These are phyloP conservation scores for Jamesozyma spencerorum DNA, from an alignment of 805 yeast species.

Conservation along the genomic window DNA sequence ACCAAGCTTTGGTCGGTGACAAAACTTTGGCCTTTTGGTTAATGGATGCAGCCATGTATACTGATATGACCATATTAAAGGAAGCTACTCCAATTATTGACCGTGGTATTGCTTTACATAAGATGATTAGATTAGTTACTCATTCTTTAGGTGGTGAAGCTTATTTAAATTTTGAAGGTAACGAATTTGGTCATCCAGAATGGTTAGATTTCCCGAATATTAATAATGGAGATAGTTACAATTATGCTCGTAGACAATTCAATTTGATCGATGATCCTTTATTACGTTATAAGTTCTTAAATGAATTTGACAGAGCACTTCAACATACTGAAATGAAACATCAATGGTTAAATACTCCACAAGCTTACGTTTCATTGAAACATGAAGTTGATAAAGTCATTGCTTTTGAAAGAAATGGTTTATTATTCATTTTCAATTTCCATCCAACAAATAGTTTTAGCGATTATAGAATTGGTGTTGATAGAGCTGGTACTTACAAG, in stretches of 20 bases:
- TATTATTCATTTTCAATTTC: slow-evolving; percentile 81
- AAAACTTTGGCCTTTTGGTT: slow-evolving; percentile 95
- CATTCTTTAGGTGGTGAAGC: slow-evolving; percentile 96
- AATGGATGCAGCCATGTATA: slow-evolving; percentile 97
- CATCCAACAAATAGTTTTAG: slow-evolving; percentile 75
- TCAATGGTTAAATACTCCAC: slow-evolving; percentile 63
- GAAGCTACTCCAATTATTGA: slow-evolving; percentile 72
- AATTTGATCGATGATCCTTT: slow-evolving; percentile 72
- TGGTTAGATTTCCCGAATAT: slow-evolving; percentile 96
- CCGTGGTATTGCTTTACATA: slow-evolving; percentile 85
- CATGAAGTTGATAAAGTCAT: slow-evolving; percentile 83
- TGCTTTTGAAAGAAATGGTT: slow-evolving; percentile 80
- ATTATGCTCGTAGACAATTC: slow-evolving; percentile 93
- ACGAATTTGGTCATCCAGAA: slow-evolving; percentile 98
- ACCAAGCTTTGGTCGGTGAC: slow-evolving; percentile 96
- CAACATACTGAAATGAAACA: slow-evolving; percentile 62
- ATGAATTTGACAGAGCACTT: slow-evolving; percentile 79
- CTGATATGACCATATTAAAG: slow-evolving; percentile 76
- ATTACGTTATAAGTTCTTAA: slow-evolving; percentile 68
- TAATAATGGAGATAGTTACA: slow-evolving; percentile 81
- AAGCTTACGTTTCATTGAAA: slow-evolving; percentile 79
- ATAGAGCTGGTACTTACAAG: slow-evolving; percentile 63
- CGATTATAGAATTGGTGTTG: slow-evolving; percentile 88
- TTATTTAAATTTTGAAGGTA: slow-evolving; percentile 91
- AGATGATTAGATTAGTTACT: slow-evolving; percentile 79